Percentiles rank a stretch among this genome's conserved stretches.
Conservation (phyloP, 352 stramenopile genomes). For the Detonula confervacea region DNA sequence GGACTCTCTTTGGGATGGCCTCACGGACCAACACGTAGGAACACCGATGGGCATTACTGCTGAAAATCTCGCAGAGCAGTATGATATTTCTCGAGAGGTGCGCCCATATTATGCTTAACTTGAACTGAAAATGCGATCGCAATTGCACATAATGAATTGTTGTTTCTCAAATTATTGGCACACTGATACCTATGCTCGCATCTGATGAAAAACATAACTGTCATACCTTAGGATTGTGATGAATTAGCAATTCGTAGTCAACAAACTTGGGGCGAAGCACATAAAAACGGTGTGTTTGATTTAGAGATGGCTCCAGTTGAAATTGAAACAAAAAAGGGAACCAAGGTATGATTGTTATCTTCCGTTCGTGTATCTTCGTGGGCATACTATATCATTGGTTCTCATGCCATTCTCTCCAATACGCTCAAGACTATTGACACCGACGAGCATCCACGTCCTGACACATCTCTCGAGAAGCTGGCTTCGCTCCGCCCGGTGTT, state of each 20-base stretch:
- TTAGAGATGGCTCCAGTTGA: conserved; percentile 94
- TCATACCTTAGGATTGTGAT: conserved; percentile 90
- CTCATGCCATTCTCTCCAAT: conserved; percentile 5
- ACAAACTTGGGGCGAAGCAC: conserved; percentile 90
- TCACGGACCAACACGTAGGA: conserved; percentile 94
- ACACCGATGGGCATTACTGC: conserved; percentile 98
- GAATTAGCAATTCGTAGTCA: conserved; percentile 94
- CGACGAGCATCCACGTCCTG: conserved; percentile 88
- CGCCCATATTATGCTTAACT: conserved; percentile 19
- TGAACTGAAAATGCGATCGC: no score
- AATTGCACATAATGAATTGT: no score
- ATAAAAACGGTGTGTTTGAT: conserved; percentile 92
- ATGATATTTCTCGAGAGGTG: conserved; percentile 89
- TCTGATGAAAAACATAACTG: background rate
- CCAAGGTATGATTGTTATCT: conserved; percentile 61
- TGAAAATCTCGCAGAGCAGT: conserved; percentile 97
- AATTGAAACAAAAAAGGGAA: conserved; percentile 90
- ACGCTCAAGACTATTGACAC: conserved; percentile 70
- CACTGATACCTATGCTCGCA: no score
- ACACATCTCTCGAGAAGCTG: conserved; percentile 88
- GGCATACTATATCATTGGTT: no score
- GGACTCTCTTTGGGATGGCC: conserved; percentile 95
- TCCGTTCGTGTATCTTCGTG: no score
- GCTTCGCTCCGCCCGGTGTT: conserved; percentile 94
- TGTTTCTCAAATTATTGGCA: no score